A percentile compares a stretch with the other conserved stretches of the same genome.
These are phyloP conservation scores for Apophysomyces variabilis DNA, from an alignment of 371 early-diverging fungal genomes.

Conservation along the genomic window DNA sequence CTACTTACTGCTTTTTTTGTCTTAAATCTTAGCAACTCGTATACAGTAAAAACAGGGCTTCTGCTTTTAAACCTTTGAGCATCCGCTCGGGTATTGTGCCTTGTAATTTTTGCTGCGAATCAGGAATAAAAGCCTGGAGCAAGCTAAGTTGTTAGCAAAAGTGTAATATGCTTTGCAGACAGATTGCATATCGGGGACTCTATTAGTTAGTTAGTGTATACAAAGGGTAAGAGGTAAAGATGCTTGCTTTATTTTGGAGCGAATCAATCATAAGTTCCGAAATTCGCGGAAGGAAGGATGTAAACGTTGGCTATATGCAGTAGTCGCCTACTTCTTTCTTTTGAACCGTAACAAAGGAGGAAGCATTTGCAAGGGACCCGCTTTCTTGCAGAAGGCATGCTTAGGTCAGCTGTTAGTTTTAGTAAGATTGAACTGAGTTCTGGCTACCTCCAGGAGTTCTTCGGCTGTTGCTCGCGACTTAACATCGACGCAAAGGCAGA, in stretches of 20 bases:
- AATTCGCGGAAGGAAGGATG: too few species aligned
- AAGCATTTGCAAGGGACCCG: constrained; percentile 35
- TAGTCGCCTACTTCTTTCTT: neutral
- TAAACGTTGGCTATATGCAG: too few species aligned
- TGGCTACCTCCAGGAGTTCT: constrained; percentile 71
- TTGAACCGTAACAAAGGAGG: constrained; percentile 28
- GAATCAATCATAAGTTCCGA: neutral
- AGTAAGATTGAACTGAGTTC: neutral
- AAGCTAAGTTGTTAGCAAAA: neutral
- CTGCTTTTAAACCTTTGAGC: too few species aligned
- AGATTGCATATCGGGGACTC: too few species aligned
- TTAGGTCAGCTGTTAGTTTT: constrained; percentile 11
- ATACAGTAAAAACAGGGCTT: too few species aligned
- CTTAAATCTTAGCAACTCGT: too few species aligned
- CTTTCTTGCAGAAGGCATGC: constrained; percentile 51
- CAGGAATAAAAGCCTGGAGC: neutral
- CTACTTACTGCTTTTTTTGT: too few species aligned
- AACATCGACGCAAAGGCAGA: constrained; percentile 92
- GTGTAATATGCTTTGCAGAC: too few species aligned
- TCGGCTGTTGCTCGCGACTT: constrained; percentile 80
- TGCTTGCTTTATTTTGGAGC: neutral
- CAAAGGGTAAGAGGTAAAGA: neutral
- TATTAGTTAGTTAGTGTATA: neutral
- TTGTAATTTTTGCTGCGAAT: too few species aligned
- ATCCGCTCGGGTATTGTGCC: too few species aligned